Evolutionary conservation across 768 basidiomycete genomes (phyloP).

Genomic region (Coprinellus aureogranulatus): DNA sequence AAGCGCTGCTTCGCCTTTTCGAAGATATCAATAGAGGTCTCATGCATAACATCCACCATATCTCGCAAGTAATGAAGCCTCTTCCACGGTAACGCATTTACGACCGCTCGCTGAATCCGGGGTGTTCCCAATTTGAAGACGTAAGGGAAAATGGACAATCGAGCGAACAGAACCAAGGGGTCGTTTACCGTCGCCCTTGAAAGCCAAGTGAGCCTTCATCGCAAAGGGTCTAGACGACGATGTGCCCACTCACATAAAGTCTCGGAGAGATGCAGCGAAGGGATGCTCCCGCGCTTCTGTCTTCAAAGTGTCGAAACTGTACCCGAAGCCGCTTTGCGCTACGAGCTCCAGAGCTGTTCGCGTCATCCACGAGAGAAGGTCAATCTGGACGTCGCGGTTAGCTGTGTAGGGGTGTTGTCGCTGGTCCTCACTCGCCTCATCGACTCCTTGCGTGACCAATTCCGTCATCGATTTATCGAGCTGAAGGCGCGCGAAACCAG

Average conservation of each 20-base stretch:
- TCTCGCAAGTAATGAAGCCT: slow-evolving; percentile 25
- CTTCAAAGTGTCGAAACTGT: slow-evolving; percentile 6
- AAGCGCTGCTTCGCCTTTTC: slow-evolving; percentile 26
- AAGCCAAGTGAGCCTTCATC: not conserved
- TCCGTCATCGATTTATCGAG: too few species aligned
- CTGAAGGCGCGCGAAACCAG: too few species aligned
- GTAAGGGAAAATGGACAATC: slow-evolving; percentile 20
- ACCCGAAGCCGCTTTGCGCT: slow-evolving; percentile 9
- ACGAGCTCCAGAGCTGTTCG: slow-evolving; percentile 15
- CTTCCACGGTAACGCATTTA: slow-evolving; percentile 29
- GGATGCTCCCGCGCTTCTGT: slow-evolving; percentile 17
- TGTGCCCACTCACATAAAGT: slow-evolving; percentile 24
- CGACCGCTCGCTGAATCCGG: slow-evolving; percentile 27
- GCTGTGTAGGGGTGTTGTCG: not conserved
- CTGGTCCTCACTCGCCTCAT: slow-evolving; percentile 1
- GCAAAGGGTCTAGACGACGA: not conserved
- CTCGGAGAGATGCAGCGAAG: slow-evolving; percentile 27
- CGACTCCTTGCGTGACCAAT: not conserved
- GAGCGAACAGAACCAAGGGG: slow-evolving; percentile 15
- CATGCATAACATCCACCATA: slow-evolving; percentile 31
- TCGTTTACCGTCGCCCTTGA: slow-evolving; percentile 11
- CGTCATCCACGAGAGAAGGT: slow-evolving; percentile 19
- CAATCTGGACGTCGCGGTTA: not conserved
- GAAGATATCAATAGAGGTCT: slow-evolving; percentile 31
- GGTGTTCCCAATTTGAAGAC: slow-evolving; percentile 24